Conservation (phyloP, 345 rosid genomes). For the Hibiscus tridactylites region DNA sequence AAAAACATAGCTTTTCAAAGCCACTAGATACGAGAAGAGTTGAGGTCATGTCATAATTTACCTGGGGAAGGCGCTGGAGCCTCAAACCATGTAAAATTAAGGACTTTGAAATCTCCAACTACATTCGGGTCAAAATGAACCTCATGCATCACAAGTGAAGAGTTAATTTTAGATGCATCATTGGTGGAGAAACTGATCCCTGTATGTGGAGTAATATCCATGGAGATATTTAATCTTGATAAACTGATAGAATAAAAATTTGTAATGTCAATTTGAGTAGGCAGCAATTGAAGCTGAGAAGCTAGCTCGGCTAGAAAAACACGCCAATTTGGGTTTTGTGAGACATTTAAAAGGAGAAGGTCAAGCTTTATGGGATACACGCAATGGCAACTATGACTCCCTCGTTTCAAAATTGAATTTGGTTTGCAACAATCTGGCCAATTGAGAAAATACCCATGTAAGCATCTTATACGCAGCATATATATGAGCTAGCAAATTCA, state of each 20-base stretch:
- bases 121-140: constrained; percentile 54
- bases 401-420: constrained; percentile 67
- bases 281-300: constrained; percentile 62
- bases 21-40: constrained; percentile 1
- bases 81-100: constrained; percentile 83
- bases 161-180: constrained; percentile 66
- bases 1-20: constrained; percentile 5
- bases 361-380: constrained; percentile 97
- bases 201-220: constrained; percentile 84
- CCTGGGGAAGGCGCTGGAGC: constrained; percentile 77
- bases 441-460: constrained; percentile 18
- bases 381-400: constrained; percentile 72
- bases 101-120: constrained; percentile 82
- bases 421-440: constrained; percentile 80
- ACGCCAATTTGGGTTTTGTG: constrained; percentile 68
- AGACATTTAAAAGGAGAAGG: constrained; percentile 81
- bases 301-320: constrained; percentile 66
- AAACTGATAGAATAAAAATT: constrained; percentile 69
- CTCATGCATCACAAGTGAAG: constrained; percentile 62
- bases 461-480: background rate
- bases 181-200: constrained; percentile 73
- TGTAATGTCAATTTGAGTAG: constrained; percentile 76
- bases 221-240: constrained; percentile 79
- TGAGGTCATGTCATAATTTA: constrained; percentile 21
- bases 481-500: background rate